Evolutionary conservation across 148 eudicot genomes (phyloP), one percentile per base, ranked within the genome.

Genomic region (Euryodendron excelsum): DNA sequence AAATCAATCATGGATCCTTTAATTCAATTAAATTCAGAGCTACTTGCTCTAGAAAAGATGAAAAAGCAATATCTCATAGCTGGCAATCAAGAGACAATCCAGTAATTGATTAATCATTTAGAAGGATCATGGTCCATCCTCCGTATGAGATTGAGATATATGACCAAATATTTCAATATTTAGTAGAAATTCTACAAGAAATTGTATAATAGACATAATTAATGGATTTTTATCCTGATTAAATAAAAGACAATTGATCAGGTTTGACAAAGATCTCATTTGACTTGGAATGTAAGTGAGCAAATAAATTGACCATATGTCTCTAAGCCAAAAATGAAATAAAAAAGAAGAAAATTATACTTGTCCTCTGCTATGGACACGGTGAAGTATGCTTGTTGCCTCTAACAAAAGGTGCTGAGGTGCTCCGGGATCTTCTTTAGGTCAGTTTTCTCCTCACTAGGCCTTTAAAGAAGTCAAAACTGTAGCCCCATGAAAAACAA

Each of bases 401-500:
- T 61, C 55, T 10, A 75, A 18, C 39, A 44, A 70, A 70, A 39
- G 37, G 36, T 34, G 34, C 59, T 30, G 59, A 50, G 44, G 75
- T 52, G 27, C 45, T 50, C 23, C 28, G 31, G 47, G 33, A 33
- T 75, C 76, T 80, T 72, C 84, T 81, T 90, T 79, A 92, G 45
- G 79, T 74, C 80, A 92, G 68, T 80, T 92, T 94, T 69, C 92
- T 91, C 84, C 87, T 89, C 81, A 92, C 85, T 52, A 92, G 88
- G 77, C 98, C 94, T 87, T 92, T 92, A 84, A 94, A 90, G 92
- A 92, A 92, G 87, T 94, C 98, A 52, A 94, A 93, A 87, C 97
- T 94, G 97, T 59, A 81, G 82, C 80, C 84, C 66, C 48, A 39
- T 50, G 68, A 60, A 41, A 72, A 52, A 56, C 63, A 36, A 55